phyloP scores from a whole-genome alignment of 2,329 filamentous ascomycete species.

The Cladosporium austrohemisphaericum region DNA sequence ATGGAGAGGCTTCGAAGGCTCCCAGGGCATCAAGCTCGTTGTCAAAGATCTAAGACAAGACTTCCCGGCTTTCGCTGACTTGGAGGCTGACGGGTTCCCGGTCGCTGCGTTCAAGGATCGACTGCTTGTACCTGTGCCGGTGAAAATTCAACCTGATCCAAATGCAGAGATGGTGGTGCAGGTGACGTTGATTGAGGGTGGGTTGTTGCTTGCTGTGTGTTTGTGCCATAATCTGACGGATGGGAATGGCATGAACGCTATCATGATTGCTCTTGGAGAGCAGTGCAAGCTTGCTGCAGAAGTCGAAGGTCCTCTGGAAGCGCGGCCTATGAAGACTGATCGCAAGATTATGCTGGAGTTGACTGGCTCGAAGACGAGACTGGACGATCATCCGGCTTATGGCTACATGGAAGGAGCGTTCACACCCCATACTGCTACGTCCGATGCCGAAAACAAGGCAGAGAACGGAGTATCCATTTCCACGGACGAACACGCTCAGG shows the following conservation, averaged over 20 bases:
- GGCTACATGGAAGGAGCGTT: slow-evolving; percentile 12
- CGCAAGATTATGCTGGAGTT: slow-evolving; percentile 17
- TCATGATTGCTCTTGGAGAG: slow-evolving; percentile 21
- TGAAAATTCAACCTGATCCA: slow-evolving; percentile 21
- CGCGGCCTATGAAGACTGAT: slow-evolving; percentile 17
- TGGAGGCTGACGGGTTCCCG: slow-evolving; percentile 19
- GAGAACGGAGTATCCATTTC: not conserved
- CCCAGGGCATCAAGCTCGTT: slow-evolving; percentile 19
- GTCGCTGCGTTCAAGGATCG: slow-evolving; percentile 20
- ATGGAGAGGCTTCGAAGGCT: slow-evolving; percentile 18
- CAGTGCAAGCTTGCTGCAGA: slow-evolving; percentile 19
- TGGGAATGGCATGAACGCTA: slow-evolving; percentile 23
- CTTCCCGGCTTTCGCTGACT: slow-evolving; percentile 16
- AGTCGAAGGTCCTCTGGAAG: slow-evolving; percentile 17
- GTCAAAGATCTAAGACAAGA: slow-evolving; percentile 19
- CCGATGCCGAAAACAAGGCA: not conserved
- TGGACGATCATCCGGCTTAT: slow-evolving; percentile 21
- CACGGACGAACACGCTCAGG: not conserved
- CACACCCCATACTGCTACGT: slow-evolving; percentile 9
- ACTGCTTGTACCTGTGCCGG: slow-evolving; percentile 20
- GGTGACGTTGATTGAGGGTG: slow-evolving; percentile 21
- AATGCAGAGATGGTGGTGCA: slow-evolving; percentile 19
- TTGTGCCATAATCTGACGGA: slow-evolving; percentile 23
- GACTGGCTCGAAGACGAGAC: slow-evolving; percentile 16
- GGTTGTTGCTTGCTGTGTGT: slow-evolving; percentile 21